Percentiles rank a stretch among this genome's conserved stretches.
Evolutionary conservation across 495 filamentous ascomycete genomes (phyloP).

Genomic region (Schizothecium vesticola): DNA sequence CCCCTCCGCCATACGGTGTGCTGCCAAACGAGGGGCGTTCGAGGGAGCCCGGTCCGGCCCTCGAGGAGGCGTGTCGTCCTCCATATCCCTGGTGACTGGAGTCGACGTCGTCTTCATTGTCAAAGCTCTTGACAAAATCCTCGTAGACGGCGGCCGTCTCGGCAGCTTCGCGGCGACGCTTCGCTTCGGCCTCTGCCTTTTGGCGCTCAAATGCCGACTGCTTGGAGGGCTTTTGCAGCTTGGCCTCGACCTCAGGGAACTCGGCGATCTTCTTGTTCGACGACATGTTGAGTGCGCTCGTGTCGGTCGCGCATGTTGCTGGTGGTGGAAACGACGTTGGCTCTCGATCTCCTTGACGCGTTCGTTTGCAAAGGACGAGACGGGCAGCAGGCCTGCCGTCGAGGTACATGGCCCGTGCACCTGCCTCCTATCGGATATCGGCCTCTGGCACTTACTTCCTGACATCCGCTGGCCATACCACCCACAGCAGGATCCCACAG

Average conservation of each 20-base stretch:
- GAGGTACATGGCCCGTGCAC: background rate
- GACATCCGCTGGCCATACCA: background rate
- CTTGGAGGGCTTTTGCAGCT: constrained; percentile 76
- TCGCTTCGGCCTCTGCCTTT: constrained; percentile 89
- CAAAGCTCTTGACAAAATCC: constrained; percentile 87
- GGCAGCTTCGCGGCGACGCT: constrained; percentile 76
- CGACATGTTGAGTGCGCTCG: constrained; percentile 30
- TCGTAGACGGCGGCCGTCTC: constrained; percentile 88
- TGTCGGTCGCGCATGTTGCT: constrained; percentile 18
- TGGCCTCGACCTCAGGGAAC: constrained; percentile 81
- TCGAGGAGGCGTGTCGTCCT: constrained; percentile 19
- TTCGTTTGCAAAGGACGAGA: background rate
- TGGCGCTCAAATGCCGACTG: constrained; percentile 90
- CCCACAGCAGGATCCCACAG: background rate
- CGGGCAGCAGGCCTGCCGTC: background rate
- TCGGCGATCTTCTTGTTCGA: constrained; percentile 41
- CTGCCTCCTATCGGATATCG: background rate
- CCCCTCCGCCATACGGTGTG: constrained; percentile 32
- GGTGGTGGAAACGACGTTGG: background rate
- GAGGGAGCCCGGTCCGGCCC: constrained; percentile 35
- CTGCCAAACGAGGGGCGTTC: constrained; percentile 29
- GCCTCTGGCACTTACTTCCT: background rate
- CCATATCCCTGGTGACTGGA: background rate
- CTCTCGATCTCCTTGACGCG: background rate
- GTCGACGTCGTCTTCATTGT: constrained; percentile 54